Percentiles rank a stretch among this genome's conserved stretches.
phyloP scores from a whole-genome alignment of 495 filamentous ascomycete genomes.

The Podospora bellae-mahoneyi region DNA sequence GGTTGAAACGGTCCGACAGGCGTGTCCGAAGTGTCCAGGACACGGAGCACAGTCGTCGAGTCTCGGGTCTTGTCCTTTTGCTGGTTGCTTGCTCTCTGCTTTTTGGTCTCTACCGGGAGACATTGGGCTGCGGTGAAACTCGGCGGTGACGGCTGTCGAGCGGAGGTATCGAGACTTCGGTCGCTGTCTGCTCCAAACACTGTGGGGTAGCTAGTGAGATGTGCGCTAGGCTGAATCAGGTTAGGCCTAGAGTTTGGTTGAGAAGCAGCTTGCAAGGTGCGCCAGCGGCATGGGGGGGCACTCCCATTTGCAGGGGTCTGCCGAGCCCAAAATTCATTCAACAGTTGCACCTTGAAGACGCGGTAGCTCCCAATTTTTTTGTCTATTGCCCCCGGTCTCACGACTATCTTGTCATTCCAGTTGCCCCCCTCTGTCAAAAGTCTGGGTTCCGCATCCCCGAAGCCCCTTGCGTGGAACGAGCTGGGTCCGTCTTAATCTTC shows the following conservation, averaged over 20 bases:
- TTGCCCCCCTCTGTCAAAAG: constrained; percentile 5
- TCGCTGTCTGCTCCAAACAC: constrained; percentile 14
- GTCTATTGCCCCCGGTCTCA: constrained; percentile 18
- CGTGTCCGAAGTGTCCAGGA: background rate
- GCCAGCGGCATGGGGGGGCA: constrained; percentile 20
- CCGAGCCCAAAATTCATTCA: constrained; percentile 31
- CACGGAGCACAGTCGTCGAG: background rate
- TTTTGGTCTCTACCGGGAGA: background rate
- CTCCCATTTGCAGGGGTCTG: constrained; percentile 23
- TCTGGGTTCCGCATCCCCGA: constrained; percentile 9
- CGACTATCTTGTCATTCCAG: constrained; percentile 10
- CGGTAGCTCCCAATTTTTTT: constrained; percentile 25
- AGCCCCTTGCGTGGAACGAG: constrained; percentile 1
- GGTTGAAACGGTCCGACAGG: constrained; percentile 3
- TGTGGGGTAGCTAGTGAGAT: constrained; percentile 23
- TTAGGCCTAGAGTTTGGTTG: constrained; percentile 35
- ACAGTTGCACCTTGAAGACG: constrained; percentile 30
- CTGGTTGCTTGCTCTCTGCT: background rate
- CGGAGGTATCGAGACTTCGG: constrained; percentile 25
- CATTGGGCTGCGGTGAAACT: constrained; percentile 1
- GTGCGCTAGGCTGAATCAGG: constrained; percentile 20
- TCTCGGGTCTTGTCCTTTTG: background rate
- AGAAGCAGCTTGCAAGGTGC: constrained; percentile 24
- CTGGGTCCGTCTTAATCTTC: background rate
- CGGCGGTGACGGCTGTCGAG: background rate